Conservation (phyloP, 2,329 filamentous ascomycete genomes). For the Epichloe amarillans region DNA sequence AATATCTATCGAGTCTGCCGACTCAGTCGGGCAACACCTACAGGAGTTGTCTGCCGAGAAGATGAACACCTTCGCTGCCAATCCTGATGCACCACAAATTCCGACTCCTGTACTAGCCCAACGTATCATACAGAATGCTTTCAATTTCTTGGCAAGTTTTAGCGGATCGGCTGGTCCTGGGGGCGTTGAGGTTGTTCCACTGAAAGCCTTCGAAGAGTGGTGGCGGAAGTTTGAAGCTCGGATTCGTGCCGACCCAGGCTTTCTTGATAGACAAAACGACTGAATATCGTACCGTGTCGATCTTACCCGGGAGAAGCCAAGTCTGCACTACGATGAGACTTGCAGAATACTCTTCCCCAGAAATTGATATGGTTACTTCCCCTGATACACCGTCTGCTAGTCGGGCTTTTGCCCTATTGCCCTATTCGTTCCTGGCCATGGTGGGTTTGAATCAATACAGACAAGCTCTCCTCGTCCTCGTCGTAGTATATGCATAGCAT, state of each 20-base stretch:
- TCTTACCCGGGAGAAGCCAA: not conserved
- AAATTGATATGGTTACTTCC: too few species aligned
- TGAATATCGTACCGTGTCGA: conserved; percentile 1
- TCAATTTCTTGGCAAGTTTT: conserved; percentile 90
- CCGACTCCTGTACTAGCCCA: conserved; percentile 75
- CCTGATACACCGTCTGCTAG: too few species aligned
- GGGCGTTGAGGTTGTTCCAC: conserved; percentile 75
- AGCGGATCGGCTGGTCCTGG: conserved; percentile 46
- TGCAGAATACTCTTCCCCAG: too few species aligned
- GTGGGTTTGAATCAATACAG: too few species aligned
- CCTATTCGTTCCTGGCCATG: too few species aligned
- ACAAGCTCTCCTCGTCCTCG: too few species aligned
- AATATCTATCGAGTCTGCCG: conserved; percentile 65
- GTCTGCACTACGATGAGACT: too few species aligned
- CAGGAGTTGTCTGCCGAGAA: conserved; percentile 36
- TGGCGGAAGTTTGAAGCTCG: conserved; percentile 91
- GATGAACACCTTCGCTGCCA: conserved; percentile 2
- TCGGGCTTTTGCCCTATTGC: too few species aligned
- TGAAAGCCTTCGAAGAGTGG: conserved; percentile 94
- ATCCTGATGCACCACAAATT: conserved; percentile 21
- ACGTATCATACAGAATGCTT: conserved; percentile 90
- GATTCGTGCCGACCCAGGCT: conserved; percentile 73
- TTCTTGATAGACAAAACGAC: conserved; percentile 54
- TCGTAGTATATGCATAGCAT: too few species aligned
- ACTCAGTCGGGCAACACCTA: conserved; percentile 57